Percentiles rank a stretch among this genome's conserved stretches.
These are phyloP conservation scores for Gaeumannomyces sp. DNA, from an alignment of 2,329 filamentous ascomycete genomes.

Conservation along the genomic window DNA sequence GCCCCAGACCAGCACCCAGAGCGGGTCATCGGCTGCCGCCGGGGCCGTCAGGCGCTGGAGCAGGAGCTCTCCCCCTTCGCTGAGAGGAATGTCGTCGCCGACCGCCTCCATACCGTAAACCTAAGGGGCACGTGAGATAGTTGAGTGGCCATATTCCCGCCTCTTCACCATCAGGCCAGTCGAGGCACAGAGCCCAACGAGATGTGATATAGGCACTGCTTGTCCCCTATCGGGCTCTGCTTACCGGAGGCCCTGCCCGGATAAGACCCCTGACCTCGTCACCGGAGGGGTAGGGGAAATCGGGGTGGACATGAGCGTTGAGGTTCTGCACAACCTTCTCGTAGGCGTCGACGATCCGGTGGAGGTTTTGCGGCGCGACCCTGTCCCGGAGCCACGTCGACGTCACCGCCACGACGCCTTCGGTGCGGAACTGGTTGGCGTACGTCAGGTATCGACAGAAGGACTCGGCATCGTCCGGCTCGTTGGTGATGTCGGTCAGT, in stretches of 20 bases:
- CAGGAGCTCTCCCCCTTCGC: slow-evolving; percentile 33
- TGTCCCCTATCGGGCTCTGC: background rate
- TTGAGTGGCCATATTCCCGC: background rate
- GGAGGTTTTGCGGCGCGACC: slow-evolving; percentile 34
- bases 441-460: slow-evolving; percentile 37
- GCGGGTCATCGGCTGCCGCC: slow-evolving; percentile 25
- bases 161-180: too few species aligned
- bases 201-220: background rate
- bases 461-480: slow-evolving; percentile 38
- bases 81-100: slow-evolving; percentile 21
- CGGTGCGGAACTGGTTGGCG: slow-evolving; percentile 37
- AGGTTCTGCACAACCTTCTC: slow-evolving; percentile 37
- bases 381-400: slow-evolving; percentile 37
- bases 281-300: slow-evolving; percentile 33
- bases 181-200: too few species aligned
- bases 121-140: background rate
- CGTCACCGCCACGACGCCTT: slow-evolving; percentile 36
- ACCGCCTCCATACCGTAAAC: slow-evolving; percentile 17
- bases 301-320: slow-evolving; percentile 38
- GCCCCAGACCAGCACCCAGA: slow-evolving; percentile 45
- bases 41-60: slow-evolving; percentile 11
- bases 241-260: slow-evolving; percentile 26
- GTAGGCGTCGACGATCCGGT: slow-evolving; percentile 36
- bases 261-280: slow-evolving; percentile 30
- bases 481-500: slow-evolving; percentile 38